A percentile compares a stretch with the other conserved stretches of the same genome.
Conservation (phyloP, 2,329 filamentous ascomycete species). For the Malbranchea zuffiana region DNA sequence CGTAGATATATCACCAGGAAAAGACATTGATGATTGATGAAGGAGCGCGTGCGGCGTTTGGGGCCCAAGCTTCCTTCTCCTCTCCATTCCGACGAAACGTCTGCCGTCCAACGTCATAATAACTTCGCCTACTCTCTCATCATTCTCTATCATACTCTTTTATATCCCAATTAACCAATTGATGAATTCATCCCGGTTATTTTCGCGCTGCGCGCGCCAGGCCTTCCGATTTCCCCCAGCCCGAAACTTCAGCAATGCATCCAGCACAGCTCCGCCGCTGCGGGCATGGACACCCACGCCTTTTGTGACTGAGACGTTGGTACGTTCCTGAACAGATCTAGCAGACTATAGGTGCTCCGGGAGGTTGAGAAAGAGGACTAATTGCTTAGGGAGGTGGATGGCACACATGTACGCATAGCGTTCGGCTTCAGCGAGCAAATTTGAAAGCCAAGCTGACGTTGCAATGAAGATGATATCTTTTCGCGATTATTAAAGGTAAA, state of each 20-base stretch:
- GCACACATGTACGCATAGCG: slow-evolving; percentile 56
- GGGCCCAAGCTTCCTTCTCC: neutral
- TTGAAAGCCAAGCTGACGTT: slow-evolving; percentile 19
- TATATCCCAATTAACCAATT: neutral
- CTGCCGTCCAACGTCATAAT: neutral
- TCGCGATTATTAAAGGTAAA: slow-evolving; percentile 64
- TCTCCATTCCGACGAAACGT: neutral
- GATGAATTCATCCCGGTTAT: slow-evolving; percentile 15
- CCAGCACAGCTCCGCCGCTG: slow-evolving; percentile 22
- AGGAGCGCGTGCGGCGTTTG: too few relatives aligned
- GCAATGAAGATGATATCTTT: slow-evolving; percentile 61
- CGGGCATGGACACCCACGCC: slow-evolving; percentile 42
- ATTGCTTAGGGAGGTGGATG: slow-evolving; percentile 55
- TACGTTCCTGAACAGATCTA: slow-evolving; percentile 29
- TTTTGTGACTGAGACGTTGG: slow-evolving; percentile 45
- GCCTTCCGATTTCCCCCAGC: slow-evolving; percentile 7
- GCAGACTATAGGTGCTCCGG: neutral
- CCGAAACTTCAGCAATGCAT: slow-evolving; percentile 11
- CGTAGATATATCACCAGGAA: neutral
- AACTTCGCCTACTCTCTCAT: neutral
- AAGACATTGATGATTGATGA: neutral
- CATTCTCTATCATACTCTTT: neutral
- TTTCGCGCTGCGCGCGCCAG: slow-evolving; percentile 10
- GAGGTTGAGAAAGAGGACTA: neutral
- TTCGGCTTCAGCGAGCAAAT: neutral